Conservation (phyloP, 2,329 filamentous ascomycete genomes). For the Aspergillus cejpii region DNA sequence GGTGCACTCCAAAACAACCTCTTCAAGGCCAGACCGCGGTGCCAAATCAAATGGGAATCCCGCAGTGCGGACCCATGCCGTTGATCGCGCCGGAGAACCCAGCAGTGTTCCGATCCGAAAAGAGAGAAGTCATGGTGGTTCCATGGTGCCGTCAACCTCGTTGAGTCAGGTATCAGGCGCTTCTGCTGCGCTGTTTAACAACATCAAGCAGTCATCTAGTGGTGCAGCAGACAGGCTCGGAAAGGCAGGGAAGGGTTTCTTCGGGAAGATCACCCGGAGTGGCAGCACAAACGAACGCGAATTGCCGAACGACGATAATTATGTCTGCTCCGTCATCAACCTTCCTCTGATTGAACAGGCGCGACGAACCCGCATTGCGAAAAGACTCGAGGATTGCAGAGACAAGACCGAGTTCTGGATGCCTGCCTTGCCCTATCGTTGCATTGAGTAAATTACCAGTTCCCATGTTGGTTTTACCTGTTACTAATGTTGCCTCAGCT, state of each 20-base stretch:
- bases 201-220: constrained; percentile 63
- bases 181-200: constrained; percentile 62
- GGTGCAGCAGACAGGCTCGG: constrained; percentile 64
- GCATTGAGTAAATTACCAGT: constrained; percentile 62
- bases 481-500: constrained; percentile 44
- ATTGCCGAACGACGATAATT: constrained; percentile 71
- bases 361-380: constrained; percentile 83
- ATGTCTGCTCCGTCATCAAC: constrained; percentile 78
- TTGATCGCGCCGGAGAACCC: constrained; percentile 52
- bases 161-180: constrained; percentile 48
- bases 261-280: constrained; percentile 68
- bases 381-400: constrained; percentile 74
- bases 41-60: constrained; percentile 62
- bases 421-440: constrained; percentile 90
- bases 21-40: constrained; percentile 59
- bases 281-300: constrained; percentile 62
- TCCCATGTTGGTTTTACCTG: not conserved
- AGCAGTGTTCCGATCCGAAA: constrained; percentile 27
- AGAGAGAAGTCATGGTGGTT: constrained; percentile 30
- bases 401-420: constrained; percentile 99
- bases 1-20: constrained; percentile 55
- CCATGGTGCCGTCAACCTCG: constrained; percentile 41
- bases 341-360: constrained; percentile 81
- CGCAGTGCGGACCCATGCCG: constrained; percentile 62
- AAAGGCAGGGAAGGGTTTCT: constrained; percentile 73